phyloP scores from a whole-genome alignment of 257 asterid genomes.

The Solanum medicagineum region DNA sequence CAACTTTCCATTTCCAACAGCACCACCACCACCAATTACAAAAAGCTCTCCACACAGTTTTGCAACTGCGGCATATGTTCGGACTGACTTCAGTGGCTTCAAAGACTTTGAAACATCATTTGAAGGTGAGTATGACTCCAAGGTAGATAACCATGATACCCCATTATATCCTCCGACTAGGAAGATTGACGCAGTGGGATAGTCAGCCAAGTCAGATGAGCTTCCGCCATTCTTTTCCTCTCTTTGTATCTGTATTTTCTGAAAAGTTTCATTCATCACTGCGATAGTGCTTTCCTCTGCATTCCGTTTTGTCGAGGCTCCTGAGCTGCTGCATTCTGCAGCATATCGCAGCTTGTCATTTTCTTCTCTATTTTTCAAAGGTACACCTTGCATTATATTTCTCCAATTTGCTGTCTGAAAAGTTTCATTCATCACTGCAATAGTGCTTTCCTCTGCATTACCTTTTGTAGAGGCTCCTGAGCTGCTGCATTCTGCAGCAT shows the following conservation, averaged over 20 bases:
- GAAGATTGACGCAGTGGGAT: constrained; percentile 33
- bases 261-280: constrained; percentile 16
- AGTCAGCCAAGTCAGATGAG: constrained; percentile 22
- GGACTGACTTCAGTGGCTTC: constrained; percentile 42
- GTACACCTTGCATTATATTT: background rate
- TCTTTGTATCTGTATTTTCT: constrained; percentile 7
- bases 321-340: background rate
- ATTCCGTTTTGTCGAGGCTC: constrained; percentile 10
- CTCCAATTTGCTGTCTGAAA: constrained; percentile 11
- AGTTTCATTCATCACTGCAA: constrained; percentile 16
- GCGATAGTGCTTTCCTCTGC: constrained; percentile 12
- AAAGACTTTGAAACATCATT: constrained; percentile 44
- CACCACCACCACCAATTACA: constrained; percentile 55
- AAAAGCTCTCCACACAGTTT: constrained; percentile 46
- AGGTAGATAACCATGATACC: constrained; percentile 39
- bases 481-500: background rate
- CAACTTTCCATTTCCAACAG: constrained; percentile 20
- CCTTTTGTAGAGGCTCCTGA: constrained; percentile 13
- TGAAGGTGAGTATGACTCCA: constrained; percentile 55
- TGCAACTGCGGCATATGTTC: constrained; percentile 55
- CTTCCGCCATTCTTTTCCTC: constrained; percentile 12
- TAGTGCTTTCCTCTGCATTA: constrained; percentile 11
- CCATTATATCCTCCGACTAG: constrained; percentile 82
- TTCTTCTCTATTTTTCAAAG: constrained; percentile 13
- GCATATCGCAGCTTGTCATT: background rate